These are phyloP conservation scores for Cubamyces sp. DNA, from an alignment of 768 basidiomycete genomes.

Conservation along the genomic window DNA sequence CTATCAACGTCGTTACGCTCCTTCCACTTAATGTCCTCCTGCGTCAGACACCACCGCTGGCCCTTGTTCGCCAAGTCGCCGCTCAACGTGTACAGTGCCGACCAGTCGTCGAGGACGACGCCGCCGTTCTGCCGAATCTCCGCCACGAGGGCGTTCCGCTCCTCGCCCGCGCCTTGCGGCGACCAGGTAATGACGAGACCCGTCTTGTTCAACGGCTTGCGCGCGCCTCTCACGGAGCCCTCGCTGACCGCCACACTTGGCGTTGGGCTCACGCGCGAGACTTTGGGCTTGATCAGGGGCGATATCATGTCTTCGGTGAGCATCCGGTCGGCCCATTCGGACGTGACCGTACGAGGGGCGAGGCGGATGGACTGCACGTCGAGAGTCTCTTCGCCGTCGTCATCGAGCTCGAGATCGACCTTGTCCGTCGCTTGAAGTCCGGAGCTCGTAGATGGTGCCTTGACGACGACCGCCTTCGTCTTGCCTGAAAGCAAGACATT, in stretches of 20 bases:
- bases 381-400: conserved; percentile 38
- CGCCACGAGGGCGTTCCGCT: conserved; percentile 47
- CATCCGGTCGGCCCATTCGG: conserved; percentile 57
- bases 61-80: conserved; percentile 48
- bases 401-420: conserved; percentile 46
- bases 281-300: conserved; percentile 44
- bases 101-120: conserved; percentile 64
- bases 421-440: conserved; percentile 24
- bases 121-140: conserved; percentile 58
- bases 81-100: conserved; percentile 56
- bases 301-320: conserved; percentile 49
- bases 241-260: conserved; percentile 49
- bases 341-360: conserved; percentile 51
- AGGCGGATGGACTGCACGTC: conserved; percentile 50
- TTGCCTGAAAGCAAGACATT: conserved; percentile 47
- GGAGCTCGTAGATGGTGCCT: conserved; percentile 3
- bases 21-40: conserved; percentile 51
- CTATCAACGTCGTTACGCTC: conserved; percentile 50
- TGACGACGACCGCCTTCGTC: conserved; percentile 25
- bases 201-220: conserved; percentile 44
- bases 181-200: conserved; percentile 64
- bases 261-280: conserved; percentile 44
- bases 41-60: conserved; percentile 57
- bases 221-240: conserved; percentile 36
- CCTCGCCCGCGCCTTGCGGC: conserved; percentile 40